Percentiles rank a stretch among this genome's conserved stretches.
These are phyloP conservation scores for Lachancea quebecensis DNA, from an alignment of 805 yeast species.

Conservation along the genomic window DNA sequence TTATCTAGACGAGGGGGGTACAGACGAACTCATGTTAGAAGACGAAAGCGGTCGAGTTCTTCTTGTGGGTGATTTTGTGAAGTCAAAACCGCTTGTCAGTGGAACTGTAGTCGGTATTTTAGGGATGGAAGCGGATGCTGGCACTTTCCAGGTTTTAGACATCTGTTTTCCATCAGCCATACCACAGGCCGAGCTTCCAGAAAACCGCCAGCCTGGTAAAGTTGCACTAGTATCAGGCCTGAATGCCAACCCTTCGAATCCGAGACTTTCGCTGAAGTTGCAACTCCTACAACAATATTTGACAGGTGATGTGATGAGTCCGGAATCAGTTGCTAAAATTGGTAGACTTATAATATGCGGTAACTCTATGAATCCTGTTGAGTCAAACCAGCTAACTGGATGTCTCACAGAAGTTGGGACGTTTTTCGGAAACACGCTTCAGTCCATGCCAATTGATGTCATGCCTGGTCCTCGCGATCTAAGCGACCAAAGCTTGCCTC, in stretches of 20 bases:
- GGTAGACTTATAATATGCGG: conserved; percentile 66
- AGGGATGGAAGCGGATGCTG: conserved; percentile 80
- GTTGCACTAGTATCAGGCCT: conserved; percentile 77
- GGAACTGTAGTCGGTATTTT: conserved; percentile 83
- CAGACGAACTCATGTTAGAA: conserved; percentile 67
- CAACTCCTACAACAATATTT: conserved; percentile 64
- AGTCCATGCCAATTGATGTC: conserved; percentile 60
- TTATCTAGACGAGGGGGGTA: conserved; percentile 46
- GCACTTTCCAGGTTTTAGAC: conserved; percentile 79
- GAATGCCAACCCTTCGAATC: conserved; percentile 41
- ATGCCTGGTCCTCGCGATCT: conserved; percentile 89
- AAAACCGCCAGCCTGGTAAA: conserved; percentile 27
- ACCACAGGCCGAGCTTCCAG: conserved; percentile 41
- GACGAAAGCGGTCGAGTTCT: conserved; percentile 88
- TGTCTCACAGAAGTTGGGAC: conserved; percentile 53
- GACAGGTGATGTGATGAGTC: conserved; percentile 56
- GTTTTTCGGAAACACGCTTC: conserved; percentile 49
- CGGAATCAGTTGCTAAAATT: conserved; percentile 31
- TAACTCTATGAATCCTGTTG: conserved; percentile 42
- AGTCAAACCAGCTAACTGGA: conserved; percentile 38
- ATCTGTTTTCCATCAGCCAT: conserved; percentile 62
- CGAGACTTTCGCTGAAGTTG: conserved; percentile 37
- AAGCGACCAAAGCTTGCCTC: conserved; percentile 77
- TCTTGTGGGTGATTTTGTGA: conserved; percentile 55
- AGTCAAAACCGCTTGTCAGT: conserved; percentile 60